Evolutionary conservation across 2,329 filamentous ascomycete species (phyloP).

Genomic region (Aspergillus intermedius): DNA sequence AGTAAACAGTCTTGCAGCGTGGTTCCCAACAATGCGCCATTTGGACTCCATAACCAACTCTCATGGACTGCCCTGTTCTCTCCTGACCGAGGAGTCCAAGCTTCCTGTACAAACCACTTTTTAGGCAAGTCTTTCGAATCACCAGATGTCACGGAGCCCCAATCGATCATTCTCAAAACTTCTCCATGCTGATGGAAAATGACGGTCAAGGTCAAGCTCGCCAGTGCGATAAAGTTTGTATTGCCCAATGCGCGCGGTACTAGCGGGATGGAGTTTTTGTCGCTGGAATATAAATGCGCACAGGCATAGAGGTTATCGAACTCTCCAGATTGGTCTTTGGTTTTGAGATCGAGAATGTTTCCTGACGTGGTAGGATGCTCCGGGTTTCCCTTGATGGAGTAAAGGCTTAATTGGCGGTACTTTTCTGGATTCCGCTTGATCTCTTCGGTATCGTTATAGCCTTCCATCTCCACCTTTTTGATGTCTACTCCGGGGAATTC

Average conservation of each 20-base stretch:
- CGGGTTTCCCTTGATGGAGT: slow-evolving; percentile 40
- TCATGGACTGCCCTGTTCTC: slow-evolving; percentile 44
- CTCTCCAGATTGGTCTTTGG: slow-evolving; percentile 24
- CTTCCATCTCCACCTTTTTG: slow-evolving; percentile 48
- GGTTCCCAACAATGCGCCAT: slow-evolving; percentile 41
- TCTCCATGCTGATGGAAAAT: slow-evolving; percentile 41
- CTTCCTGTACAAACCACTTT: slow-evolving; percentile 47
- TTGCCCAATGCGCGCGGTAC: slow-evolving; percentile 46
- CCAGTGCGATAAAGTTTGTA: slow-evolving; percentile 37
- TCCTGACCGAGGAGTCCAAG: slow-evolving; percentile 39
- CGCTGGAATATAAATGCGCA: slow-evolving; percentile 53
- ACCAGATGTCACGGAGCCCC: slow-evolving; percentile 11
- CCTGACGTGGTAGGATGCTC: slow-evolving; percentile 14
- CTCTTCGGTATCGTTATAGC: slow-evolving; percentile 36
- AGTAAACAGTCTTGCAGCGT: slow-evolving; percentile 47
- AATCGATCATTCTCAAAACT: slow-evolving; percentile 38
- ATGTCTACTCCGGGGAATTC: slow-evolving; percentile 41
- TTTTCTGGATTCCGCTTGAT: slow-evolving; percentile 22
- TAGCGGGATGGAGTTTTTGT: slow-evolving; percentile 50
- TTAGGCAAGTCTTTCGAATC: slow-evolving; percentile 18
- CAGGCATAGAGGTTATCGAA: slow-evolving; percentile 51
- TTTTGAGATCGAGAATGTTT: slow-evolving; percentile 11
- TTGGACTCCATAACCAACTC: slow-evolving; percentile 40
- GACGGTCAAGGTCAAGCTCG: slow-evolving; percentile 44
- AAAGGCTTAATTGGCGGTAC: slow-evolving; percentile 42